Evolutionary conservation across 2,329 filamentous ascomycete genomes (phyloP).

Genomic region (Colletotrichum sojae): DNA sequence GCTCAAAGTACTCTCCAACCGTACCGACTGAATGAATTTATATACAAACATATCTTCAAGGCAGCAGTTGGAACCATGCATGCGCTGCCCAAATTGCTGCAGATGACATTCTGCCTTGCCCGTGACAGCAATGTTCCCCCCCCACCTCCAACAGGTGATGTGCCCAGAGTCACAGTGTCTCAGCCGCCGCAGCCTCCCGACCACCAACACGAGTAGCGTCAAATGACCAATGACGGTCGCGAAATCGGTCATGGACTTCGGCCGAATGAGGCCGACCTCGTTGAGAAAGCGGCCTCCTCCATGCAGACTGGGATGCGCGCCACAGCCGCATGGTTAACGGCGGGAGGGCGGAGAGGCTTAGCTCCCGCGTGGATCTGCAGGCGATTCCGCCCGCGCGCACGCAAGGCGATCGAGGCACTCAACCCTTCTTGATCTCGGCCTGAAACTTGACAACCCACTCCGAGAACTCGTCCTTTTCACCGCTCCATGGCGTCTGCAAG

Average conservation of each 20-base stretch:
- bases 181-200: constrained; percentile 21
- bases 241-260: constrained; percentile 5
- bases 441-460: constrained; percentile 78
- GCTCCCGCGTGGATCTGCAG: constrained; percentile 24
- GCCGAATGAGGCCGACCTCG: background rate
- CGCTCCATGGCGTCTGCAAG: constrained; percentile 73
- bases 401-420: constrained; percentile 3
- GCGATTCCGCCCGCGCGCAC: background rate
- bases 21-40: constrained; percentile 10
- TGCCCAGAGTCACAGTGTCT: constrained; percentile 28
- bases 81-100: constrained; percentile 5
- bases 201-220: constrained; percentile 16
- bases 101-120: constrained; percentile 33
- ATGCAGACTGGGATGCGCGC: background rate
- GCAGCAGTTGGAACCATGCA: constrained; percentile 11
- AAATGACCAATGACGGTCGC: constrained; percentile 33
- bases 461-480: constrained; percentile 81
- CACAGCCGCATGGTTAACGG: constrained; percentile 14
- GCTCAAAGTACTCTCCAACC: background rate
- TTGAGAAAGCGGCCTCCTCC: background rate
- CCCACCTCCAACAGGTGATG: constrained; percentile 28
- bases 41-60: constrained; percentile 15
- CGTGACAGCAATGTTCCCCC: constrained; percentile 30
- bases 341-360: constrained; percentile 10
- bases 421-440: constrained; percentile 63